These are phyloP conservation scores for Naegleria fowleri DNA, from an alignment of 208 protist genomes.

Conservation along the genomic window DNA sequence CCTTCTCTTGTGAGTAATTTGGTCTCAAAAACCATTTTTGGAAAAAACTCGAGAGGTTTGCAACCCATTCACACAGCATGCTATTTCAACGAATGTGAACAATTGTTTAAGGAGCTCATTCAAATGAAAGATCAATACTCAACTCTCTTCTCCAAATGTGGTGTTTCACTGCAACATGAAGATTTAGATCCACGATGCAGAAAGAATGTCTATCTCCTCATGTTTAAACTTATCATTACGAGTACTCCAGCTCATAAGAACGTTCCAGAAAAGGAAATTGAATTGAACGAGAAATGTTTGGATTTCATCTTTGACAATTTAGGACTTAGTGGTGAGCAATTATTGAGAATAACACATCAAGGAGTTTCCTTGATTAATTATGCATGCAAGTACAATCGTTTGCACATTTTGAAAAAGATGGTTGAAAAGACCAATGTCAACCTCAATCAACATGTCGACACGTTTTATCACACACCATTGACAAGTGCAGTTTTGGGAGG, in stretches of 20 bases:
- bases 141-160: not conserved
- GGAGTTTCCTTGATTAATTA: not conserved
- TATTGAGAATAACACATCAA: not conserved
- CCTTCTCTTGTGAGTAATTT: not conserved
- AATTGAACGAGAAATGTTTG: not conserved
- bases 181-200: not conserved
- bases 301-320: not conserved
- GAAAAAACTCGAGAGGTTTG: not conserved
- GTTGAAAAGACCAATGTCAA: not conserved
- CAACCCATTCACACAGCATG: not conserved
- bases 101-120: not conserved
- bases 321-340: not conserved
- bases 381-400: not conserved
- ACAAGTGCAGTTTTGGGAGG: not conserved
- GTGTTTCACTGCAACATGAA: not conserved
- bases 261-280: not conserved
- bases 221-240: not conserved
- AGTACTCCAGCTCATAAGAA: not conserved
- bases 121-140: not conserved
- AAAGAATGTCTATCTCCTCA: not conserved
- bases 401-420: not conserved
- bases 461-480: not conserved
- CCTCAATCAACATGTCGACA: not conserved
- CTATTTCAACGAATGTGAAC: not conserved
- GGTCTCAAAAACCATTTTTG: not conserved